Evolutionary conservation across 768 basidiomycete species (phyloP).

Genomic region (Gloeopeniophorella convolvens): DNA sequence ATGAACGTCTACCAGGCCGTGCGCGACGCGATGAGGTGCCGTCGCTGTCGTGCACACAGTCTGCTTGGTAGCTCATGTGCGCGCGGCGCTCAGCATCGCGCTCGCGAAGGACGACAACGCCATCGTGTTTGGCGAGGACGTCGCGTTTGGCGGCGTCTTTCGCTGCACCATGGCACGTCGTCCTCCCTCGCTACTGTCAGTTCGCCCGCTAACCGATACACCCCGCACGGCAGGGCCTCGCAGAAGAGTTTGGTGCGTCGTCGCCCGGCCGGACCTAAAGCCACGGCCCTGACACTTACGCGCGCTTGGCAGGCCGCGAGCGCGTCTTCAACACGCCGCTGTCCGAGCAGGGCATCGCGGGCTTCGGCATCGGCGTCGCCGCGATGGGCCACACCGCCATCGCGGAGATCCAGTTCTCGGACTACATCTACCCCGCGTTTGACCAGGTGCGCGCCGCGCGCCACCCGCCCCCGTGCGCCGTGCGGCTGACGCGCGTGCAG

Average conservation of each 20-base stretch:
- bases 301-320: conserved; percentile 55
- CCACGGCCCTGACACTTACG: not conserved
- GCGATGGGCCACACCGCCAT: conserved; percentile 93
- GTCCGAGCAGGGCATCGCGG: conserved; percentile 90
- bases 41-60: conserved; percentile 15
- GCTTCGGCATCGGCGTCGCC: conserved; percentile 89
- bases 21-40: conserved; percentile 82
- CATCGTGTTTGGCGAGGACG: conserved; percentile 87
- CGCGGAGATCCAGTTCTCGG: conserved; percentile 87
- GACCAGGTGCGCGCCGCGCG: conserved; percentile 69
- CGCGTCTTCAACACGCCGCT: conserved; percentile 94
- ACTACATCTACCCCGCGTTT: conserved; percentile 92
- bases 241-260: conserved; percentile 81
- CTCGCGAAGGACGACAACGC: conserved; percentile 80
- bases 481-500: conserved; percentile 31
- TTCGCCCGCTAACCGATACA: not conserved
- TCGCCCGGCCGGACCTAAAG: not conserved
- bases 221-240: conserved; percentile 53
- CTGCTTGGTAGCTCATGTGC: not conserved
- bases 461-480: not conserved
- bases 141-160: conserved; percentile 93
- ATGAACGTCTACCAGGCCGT: conserved; percentile 96
- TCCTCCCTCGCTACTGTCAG: not conserved
- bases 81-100: conserved; percentile 49
- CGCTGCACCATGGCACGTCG: conserved; percentile 78